Evolutionary conservation across 257 asterid genomes (phyloP), one percentile per base, ranked within the genome.

Genomic region (Lithospermum erythrorhizon): DNA sequence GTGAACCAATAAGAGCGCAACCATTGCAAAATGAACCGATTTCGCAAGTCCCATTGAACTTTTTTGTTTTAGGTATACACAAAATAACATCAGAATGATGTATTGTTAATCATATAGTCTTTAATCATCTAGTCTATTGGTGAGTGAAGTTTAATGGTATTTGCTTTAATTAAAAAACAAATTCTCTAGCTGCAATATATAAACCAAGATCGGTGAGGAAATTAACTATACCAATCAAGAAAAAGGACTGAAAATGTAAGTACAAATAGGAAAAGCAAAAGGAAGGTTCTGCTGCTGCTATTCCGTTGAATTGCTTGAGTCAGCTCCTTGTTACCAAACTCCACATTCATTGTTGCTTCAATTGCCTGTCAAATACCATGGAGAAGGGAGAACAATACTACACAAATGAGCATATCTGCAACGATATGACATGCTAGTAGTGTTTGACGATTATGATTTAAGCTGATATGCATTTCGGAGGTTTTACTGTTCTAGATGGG

Each of bases 231-330:
- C 96, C 94, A 90, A 80, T 90, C 96, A 62, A 90, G 89, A 73
- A 90, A 87, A 65, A 90, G 82, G 81, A 90, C 69, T 19, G 94
- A 78, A 70, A 87, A 90, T 9, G 95, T 90, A 51, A 85, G 84
- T 32, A 75, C 97, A 74, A 81, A 64, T 25, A 90, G 72, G 64
- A 87, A 90, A 57, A 87, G 95, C 73, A 87, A 73, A 59, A 90
- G 88, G 81, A 90, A 87, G 23, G 96, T 87, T 76, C 98, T 77
- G 85, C 96, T 85, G 73, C 95, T 76, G 83, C 95, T 76, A 69
- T 85, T 90, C 73, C 91, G 59, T 67, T 80, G 87, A 65, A 90
- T 87, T 75, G 94, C 97, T 70, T 82, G 86, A 6, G 87, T 67
- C 68, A 90, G 70, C 82, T 87, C 95, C 70, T 87, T 85, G 78